Evolutionary conservation across 805 yeast species (phyloP).

Genomic region (Zygosaccharomyces lentus): DNA sequence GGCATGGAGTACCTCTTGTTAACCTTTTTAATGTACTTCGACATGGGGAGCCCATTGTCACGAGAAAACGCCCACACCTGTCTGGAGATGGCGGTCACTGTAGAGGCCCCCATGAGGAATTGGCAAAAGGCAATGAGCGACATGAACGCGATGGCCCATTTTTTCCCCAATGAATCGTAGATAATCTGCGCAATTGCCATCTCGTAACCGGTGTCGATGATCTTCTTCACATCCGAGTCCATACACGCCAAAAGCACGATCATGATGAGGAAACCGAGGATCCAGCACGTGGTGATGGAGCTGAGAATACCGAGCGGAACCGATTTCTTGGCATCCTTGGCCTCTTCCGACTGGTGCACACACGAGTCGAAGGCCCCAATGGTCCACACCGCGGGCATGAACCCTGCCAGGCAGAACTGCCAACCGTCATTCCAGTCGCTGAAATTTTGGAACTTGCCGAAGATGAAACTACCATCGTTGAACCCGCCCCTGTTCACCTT

Average conservation of each 20-base stretch:
- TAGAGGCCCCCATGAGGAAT: conserved; percentile 61
- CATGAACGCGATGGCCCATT: conserved; percentile 66
- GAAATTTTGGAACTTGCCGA: conserved; percentile 47
- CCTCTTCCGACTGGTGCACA: conserved; percentile 71
- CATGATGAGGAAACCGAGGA: conserved; percentile 54
- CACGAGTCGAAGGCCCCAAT: conserved; percentile 71
- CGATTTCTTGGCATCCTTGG: conserved; percentile 51
- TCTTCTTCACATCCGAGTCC: conserved; percentile 40
- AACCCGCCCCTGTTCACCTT: conserved; percentile 36
- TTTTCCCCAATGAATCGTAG: conserved; percentile 55
- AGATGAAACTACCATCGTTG: conserved; percentile 50
- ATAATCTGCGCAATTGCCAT: conserved; percentile 64
- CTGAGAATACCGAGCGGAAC: conserved; percentile 63
- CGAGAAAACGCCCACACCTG: conserved; percentile 75
- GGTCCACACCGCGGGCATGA: conserved; percentile 72
- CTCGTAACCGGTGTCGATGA: conserved; percentile 46
- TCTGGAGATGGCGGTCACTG: conserved; percentile 60
- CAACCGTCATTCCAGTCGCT: conserved; percentile 59
- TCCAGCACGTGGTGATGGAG: conserved; percentile 53
- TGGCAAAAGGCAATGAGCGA: conserved; percentile 55
- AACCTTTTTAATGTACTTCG: conserved; percentile 52
- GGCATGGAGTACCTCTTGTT: conserved; percentile 58
- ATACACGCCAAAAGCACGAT: conserved; percentile 54
- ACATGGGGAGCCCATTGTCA: conserved; percentile 69
- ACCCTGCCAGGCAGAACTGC: conserved; percentile 46